A percentile compares a stretch with the other conserved stretches of the same genome.
phyloP scores from a whole-genome alignment of 83 land plant genomes.

The Picea engelmannii region DNA sequence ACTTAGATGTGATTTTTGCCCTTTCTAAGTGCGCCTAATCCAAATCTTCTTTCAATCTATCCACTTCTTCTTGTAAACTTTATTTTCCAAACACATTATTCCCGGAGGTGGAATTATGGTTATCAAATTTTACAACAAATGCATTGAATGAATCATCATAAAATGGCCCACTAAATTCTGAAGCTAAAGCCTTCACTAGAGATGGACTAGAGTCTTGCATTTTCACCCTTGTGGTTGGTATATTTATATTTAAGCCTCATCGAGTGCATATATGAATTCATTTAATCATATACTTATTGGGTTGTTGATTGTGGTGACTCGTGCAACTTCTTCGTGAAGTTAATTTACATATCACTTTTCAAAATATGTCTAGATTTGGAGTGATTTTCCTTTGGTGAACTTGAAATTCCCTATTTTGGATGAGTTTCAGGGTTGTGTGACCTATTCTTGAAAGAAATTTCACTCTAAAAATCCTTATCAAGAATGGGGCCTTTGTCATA shows the following conservation, averaged over 20 bases:
- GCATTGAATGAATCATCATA: constrained; percentile 63
- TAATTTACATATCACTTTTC: constrained; percentile 25
- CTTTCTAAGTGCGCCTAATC: too few species aligned
- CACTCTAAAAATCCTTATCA: constrained; percentile 41
- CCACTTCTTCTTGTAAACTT: too few species aligned
- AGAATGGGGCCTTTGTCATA: constrained; percentile 38
- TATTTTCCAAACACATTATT: constrained; percentile 17
- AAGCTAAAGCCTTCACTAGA: constrained; percentile 8
- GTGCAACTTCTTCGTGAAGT: constrained; percentile 20
- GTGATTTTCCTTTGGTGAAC: constrained; percentile 26
- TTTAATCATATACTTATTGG: constrained; percentile 17
- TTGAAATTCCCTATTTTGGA: constrained; percentile 14
- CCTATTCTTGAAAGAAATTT: constrained; percentile 21
- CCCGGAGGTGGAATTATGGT: constrained; percentile 23
- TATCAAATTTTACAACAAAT: constrained; percentile 87
- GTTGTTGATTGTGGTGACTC: constrained; percentile 20
- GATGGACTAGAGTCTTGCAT: constrained; percentile 8
- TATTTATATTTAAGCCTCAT: constrained; percentile 35
- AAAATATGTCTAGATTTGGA: constrained; percentile 6
- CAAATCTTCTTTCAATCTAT: too few species aligned
- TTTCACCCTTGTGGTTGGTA: constrained; percentile 15
- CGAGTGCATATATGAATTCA: constrained; percentile 37
- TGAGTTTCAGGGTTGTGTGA: constrained; percentile 22
- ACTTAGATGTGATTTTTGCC: too few species aligned
- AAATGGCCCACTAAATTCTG: constrained; percentile 23